phyloP scores from a whole-genome alignment of 352 stramenopile genomes.

The Phytophthora sp. region DNA sequence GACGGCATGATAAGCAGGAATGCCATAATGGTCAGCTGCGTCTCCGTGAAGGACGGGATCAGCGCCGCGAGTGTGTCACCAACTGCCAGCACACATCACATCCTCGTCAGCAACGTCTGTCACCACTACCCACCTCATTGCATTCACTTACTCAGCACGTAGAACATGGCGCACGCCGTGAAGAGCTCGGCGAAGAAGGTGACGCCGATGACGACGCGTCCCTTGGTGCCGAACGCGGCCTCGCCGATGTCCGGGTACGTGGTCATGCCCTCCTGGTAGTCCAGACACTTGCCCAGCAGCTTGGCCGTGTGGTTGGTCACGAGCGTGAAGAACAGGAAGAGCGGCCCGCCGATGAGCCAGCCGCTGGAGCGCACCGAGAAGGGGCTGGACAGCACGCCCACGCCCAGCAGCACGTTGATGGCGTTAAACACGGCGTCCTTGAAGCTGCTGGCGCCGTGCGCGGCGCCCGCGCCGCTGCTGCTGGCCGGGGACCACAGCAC shows the following conservation, averaged over 20 bases:
- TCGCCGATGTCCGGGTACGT: constrained; percentile 88
- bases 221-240: constrained; percentile 74
- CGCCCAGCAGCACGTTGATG: constrained; percentile 88
- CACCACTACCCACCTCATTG: background rate
- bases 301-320: constrained; percentile 89
- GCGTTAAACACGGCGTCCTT: constrained; percentile 82
- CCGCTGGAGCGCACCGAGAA: constrained; percentile 84
- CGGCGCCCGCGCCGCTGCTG: constrained; percentile 5
- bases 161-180: constrained; percentile 79
- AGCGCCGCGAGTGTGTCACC: constrained; percentile 78
- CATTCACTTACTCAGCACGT: constrained; percentile 74
- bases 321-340: constrained; percentile 87
- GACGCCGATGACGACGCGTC: constrained; percentile 73
- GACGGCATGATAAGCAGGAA: constrained; percentile 82
- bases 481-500: constrained; percentile 27
- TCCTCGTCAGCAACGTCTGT: background rate
- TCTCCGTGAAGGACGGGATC: constrained; percentile 65
- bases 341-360: constrained; percentile 65
- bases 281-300: constrained; percentile 78
- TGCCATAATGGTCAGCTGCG: constrained; percentile 68
- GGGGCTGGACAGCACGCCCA: constrained; percentile 84
- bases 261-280: constrained; percentile 84
- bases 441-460: constrained; percentile 68
- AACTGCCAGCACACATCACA: constrained; percentile 39
- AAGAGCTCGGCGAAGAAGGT: constrained; percentile 88